These are phyloP conservation scores for Lactarius quietus DNA, from an alignment of 768 basidiomycete species.

Conservation along the genomic window DNA sequence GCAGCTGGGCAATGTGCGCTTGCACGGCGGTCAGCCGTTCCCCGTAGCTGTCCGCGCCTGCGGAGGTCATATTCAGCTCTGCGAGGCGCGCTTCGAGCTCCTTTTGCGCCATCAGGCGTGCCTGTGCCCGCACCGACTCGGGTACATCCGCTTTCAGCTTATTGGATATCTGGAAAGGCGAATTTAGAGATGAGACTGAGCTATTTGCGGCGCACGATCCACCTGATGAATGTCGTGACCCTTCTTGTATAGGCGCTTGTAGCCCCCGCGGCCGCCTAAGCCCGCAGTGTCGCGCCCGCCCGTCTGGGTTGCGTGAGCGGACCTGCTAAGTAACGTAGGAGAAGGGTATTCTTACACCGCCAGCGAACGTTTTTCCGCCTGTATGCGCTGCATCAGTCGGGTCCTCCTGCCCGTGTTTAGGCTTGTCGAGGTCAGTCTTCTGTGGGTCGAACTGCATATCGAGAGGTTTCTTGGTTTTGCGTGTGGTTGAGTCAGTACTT, in stretches of 20 bases:
- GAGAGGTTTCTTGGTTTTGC: slow-evolving; percentile 46
- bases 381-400: slow-evolving; percentile 49
- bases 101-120: slow-evolving; percentile 62
- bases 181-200: neutral
- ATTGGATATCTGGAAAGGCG: slow-evolving; percentile 42
- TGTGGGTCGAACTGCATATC: slow-evolving; percentile 58
- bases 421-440: slow-evolving; percentile 43
- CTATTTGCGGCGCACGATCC: neutral
- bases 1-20: slow-evolving; percentile 55
- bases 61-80: slow-evolving; percentile 55
- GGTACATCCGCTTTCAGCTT: slow-evolving; percentile 55
- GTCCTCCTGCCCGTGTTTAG: slow-evolving; percentile 63
- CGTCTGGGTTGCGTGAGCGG: slow-evolving; percentile 37
- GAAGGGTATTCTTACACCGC: slow-evolving; percentile 43
- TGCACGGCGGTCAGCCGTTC: slow-evolving; percentile 50
- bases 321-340: neutral
- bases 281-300: slow-evolving; percentile 67
- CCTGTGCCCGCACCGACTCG: slow-evolving; percentile 57
- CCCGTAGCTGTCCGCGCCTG: slow-evolving; percentile 56
- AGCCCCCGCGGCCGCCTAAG: slow-evolving; percentile 62
- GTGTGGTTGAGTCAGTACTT: slow-evolving; percentile 35
- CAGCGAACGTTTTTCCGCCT: slow-evolving; percentile 63
- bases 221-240: slow-evolving; percentile 64
- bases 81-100: slow-evolving; percentile 59
- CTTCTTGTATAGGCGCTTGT: slow-evolving; percentile 55